These are phyloP conservation scores for Crithidia thermophila DNA, from an alignment of 208 protist genomes.

Conservation along the genomic window DNA sequence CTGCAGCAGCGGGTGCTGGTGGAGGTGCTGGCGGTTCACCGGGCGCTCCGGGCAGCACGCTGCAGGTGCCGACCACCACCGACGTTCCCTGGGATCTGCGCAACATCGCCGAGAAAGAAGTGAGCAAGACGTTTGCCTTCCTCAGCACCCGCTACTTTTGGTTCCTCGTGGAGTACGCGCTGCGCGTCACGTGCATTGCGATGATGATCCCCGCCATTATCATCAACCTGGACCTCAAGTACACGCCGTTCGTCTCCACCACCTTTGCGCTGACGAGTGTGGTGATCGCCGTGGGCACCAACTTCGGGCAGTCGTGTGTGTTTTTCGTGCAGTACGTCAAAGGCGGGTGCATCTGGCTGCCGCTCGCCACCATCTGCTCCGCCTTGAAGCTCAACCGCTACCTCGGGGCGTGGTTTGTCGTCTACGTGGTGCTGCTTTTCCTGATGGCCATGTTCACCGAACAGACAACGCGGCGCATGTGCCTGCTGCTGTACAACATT, in stretches of 20 bases:
- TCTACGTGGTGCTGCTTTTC: constrained; percentile 72
- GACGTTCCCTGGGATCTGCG: constrained; percentile 68
- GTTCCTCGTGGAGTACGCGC: constrained; percentile 66
- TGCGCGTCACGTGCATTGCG: constrained; percentile 64
- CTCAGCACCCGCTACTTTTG: constrained; percentile 68
- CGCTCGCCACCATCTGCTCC: constrained; percentile 50
- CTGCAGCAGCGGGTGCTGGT: neutral
- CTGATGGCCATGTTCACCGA: constrained; percentile 62
- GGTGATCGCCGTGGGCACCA: constrained; percentile 55
- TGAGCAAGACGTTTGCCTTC: constrained; percentile 50
- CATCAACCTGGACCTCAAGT: constrained; percentile 37
- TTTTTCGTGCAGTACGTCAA: constrained; percentile 67
- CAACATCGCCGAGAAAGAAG: constrained; percentile 24
- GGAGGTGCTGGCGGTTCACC: neutral
- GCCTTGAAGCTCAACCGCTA: constrained; percentile 49
- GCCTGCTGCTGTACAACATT: constrained; percentile 72
- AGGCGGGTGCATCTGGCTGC: constrained; percentile 67
- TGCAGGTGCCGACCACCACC: constrained; percentile 31
- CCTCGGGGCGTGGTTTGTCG: constrained; percentile 54
- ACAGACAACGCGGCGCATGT: constrained; percentile 54
- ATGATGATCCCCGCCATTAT: constrained; percentile 67
- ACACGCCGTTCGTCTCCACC: constrained; percentile 47
- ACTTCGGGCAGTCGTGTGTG: constrained; percentile 47
- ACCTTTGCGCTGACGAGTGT: constrained; percentile 60
- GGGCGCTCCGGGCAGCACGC: neutral